Conservation (phyloP, 2,329 filamentous ascomycete species). For the Talaromyces islandicus region DNA sequence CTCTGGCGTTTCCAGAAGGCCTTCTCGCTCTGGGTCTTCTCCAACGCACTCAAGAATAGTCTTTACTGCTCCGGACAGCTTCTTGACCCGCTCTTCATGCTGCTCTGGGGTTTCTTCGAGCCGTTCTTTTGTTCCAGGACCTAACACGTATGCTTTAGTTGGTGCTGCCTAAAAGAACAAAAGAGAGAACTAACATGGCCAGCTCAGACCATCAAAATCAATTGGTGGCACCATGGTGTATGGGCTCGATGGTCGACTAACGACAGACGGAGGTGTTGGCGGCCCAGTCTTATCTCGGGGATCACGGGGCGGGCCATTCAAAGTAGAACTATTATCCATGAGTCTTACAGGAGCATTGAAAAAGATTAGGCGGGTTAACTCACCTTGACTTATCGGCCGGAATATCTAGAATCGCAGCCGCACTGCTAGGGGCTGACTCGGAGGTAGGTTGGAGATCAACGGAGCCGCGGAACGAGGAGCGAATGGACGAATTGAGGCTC, state of each 20-base stretch:
- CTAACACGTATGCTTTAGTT: slow-evolving; percentile 20
- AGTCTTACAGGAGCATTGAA: not conserved
- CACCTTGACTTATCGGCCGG: not conserved
- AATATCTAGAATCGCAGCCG: slow-evolving; percentile 11
- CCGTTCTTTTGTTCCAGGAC: slow-evolving; percentile 44
- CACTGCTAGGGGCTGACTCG: slow-evolving; percentile 16
- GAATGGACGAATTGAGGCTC: slow-evolving; percentile 53
- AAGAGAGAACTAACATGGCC: slow-evolving; percentile 41
- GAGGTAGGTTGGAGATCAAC: slow-evolving; percentile 22
- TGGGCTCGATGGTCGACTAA: slow-evolving; percentile 45
- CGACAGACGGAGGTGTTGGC: slow-evolving; percentile 46
- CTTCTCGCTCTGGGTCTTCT: slow-evolving; percentile 60
- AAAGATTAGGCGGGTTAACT: not conserved
- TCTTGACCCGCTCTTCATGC: slow-evolving; percentile 51
- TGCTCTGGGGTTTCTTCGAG: slow-evolving; percentile 54
- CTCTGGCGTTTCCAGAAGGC: slow-evolving; percentile 62
- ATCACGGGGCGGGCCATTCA: slow-evolving; percentile 49
- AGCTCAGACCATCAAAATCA: slow-evolving; percentile 48
- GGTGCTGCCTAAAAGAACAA: not conserved
- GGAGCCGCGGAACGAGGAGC: slow-evolving; percentile 46
- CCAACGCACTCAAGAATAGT: slow-evolving; percentile 62
- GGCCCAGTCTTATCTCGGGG: slow-evolving; percentile 46
- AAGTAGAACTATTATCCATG: slow-evolving; percentile 16
- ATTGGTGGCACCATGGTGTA: slow-evolving; percentile 46
- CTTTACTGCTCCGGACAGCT: slow-evolving; percentile 57